A percentile compares a stretch with the other conserved stretches of the same genome.
These are phyloP conservation scores for Stemphylium beticola DNA, from an alignment of 2,329 filamentous ascomycete species.

Conservation along the genomic window DNA sequence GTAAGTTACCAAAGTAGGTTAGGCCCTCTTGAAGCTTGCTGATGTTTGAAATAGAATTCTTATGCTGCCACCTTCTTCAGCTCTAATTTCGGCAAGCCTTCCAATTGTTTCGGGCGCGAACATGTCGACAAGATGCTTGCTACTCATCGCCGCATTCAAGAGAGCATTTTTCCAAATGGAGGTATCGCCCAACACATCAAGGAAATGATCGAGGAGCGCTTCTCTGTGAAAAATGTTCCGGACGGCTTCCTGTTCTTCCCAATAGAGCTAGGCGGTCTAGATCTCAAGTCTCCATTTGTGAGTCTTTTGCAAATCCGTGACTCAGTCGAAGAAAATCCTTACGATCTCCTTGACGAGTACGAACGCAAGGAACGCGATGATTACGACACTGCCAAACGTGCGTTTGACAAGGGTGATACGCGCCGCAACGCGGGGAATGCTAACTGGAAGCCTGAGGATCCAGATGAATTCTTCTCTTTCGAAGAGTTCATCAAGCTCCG, in stretches of 20 bases:
- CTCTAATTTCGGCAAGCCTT: constrained; percentile 60
- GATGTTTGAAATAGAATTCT: constrained; percentile 55
- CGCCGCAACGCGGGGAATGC: constrained; percentile 11
- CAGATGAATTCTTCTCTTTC: constrained; percentile 36
- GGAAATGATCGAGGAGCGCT: constrained; percentile 58
- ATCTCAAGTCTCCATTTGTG: constrained; percentile 59
- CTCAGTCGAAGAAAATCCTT: constrained; percentile 39
- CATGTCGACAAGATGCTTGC: constrained; percentile 61
- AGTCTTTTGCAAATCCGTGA: constrained; percentile 54
- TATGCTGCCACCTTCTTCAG: constrained; percentile 61
- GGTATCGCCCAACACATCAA: constrained; percentile 51
- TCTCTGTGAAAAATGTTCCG: constrained; percentile 56
- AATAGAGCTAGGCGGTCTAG: constrained; percentile 58
- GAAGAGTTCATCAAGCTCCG: constrained; percentile 34
- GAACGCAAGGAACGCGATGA: constrained; percentile 38
- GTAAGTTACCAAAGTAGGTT: constrained; percentile 1
- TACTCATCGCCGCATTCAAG: constrained; percentile 59
- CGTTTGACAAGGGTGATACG: constrained; percentile 37
- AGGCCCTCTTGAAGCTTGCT: background rate
- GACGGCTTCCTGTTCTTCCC: constrained; percentile 62
- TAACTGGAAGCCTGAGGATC: constrained; percentile 17
- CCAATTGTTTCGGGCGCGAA: constrained; percentile 59
- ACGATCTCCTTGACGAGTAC: constrained; percentile 54
- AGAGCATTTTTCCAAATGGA: constrained; percentile 52
- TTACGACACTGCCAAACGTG: constrained; percentile 43